These are phyloP conservation scores for Alternaria triticimaculans DNA, from an alignment of 2,329 filamentous ascomycete genomes.

Conservation along the genomic window DNA sequence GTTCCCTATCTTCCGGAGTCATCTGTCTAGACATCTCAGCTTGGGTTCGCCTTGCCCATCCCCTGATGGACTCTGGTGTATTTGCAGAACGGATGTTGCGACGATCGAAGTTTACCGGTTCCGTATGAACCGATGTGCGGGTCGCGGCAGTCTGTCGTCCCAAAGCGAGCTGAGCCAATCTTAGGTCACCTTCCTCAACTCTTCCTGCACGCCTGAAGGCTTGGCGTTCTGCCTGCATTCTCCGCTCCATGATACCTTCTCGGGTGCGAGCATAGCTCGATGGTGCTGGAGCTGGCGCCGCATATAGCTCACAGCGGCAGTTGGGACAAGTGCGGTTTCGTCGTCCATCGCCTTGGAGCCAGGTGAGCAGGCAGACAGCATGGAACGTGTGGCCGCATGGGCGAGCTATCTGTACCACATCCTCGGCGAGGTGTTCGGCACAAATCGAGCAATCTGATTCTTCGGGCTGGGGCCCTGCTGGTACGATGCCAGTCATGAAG, in stretches of 20 bases:
- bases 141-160: background rate
- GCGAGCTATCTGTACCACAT: slow-evolving; percentile 1
- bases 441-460: background rate
- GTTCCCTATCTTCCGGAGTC: too few relatives aligned
- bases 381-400: slow-evolving; percentile 7
- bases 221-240: too few relatives aligned
- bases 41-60: background rate
- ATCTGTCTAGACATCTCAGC: background rate
- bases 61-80: background rate
- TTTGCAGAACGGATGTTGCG: background rate
- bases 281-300: background rate
- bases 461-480: background rate
- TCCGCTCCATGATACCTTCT: background rate
- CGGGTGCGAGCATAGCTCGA: background rate
- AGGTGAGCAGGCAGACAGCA: background rate
- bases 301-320: slow-evolving; percentile 5
- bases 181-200: background rate
- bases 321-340: slow-evolving; percentile 1
- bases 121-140: background rate
- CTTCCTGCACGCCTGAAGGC: too few relatives aligned
- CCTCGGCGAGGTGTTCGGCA: background rate
- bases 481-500: background rate
- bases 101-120: background rate
- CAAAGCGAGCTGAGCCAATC: background rate
- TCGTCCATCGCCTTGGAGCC: background rate